A percentile compares a stretch with the other conserved stretches of the same genome.
phyloP scores from a whole-genome alignment of 1,139 yeast genomes.

The Sugiyamaella japonica region DNA sequence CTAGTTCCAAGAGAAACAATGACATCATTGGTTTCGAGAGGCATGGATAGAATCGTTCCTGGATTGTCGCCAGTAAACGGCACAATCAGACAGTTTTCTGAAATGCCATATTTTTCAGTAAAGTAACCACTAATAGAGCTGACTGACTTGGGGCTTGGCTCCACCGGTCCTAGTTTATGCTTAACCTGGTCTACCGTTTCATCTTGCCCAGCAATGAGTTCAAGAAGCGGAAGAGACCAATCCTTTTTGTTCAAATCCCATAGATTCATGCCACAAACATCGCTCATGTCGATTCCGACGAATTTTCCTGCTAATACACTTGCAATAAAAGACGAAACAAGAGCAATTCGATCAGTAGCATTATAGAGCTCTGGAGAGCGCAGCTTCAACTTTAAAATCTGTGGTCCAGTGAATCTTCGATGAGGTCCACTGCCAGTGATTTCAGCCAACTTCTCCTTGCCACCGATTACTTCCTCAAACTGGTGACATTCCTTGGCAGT shows the following conservation, averaged over 20 bases:
- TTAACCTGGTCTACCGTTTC: constrained; percentile 41
- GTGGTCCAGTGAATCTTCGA: constrained; percentile 87
- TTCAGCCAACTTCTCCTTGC: constrained; percentile 61
- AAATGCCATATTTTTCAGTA: constrained; percentile 61
- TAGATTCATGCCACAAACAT: constrained; percentile 89
- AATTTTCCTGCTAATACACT: constrained; percentile 66
- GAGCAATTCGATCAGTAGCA: constrained; percentile 60
- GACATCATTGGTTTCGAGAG: constrained; percentile 72
- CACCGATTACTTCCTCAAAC: constrained; percentile 65
- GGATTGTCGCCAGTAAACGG: constrained; percentile 87
- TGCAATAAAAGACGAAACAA: constrained; percentile 79
- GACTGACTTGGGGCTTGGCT: constrained; percentile 37
- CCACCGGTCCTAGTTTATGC: constrained; percentile 53
- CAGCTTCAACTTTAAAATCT: constrained; percentile 71
- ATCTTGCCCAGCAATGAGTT: constrained; percentile 39
- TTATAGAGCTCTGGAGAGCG: constrained; percentile 55
- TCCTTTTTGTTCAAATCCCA: constrained; percentile 61
- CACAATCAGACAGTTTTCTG: constrained; percentile 53
- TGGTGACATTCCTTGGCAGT: constrained; percentile 66
- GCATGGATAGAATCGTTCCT: constrained; percentile 83
- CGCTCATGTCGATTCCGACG: constrained; percentile 72
- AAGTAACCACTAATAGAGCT: constrained; percentile 62
- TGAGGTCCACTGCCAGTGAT: constrained; percentile 87
- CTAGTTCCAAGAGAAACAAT: constrained; percentile 85
- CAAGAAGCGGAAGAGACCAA: constrained; percentile 55